Conservation (phyloP, 352 stramenopile species). For the Globisporangium uncinulatum region DNA sequence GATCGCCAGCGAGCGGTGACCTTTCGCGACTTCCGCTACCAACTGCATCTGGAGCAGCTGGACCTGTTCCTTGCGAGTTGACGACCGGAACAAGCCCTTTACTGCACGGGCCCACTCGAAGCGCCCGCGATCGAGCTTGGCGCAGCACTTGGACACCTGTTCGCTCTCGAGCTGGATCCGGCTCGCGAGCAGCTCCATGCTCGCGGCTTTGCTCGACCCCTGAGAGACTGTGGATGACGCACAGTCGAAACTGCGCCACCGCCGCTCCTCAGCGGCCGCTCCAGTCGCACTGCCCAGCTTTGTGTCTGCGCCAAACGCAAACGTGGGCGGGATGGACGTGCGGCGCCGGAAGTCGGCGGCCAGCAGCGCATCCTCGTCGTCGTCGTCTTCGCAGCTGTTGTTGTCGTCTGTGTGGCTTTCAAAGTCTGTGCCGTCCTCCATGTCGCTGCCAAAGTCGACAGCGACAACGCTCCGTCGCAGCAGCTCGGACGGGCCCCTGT, state of each 20-base stretch:
- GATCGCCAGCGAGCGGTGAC: slow-evolving; percentile 53
- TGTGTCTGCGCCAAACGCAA: slow-evolving; percentile 27
- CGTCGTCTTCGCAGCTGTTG: slow-evolving; percentile 19
- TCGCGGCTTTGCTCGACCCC: slow-evolving; percentile 19
- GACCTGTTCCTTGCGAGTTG: slow-evolving; percentile 45
- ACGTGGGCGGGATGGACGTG: slow-evolving; percentile 63
- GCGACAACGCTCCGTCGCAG: slow-evolving; percentile 14
- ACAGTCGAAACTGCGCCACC: slow-evolving; percentile 60
- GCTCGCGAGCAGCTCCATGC: slow-evolving; percentile 27
- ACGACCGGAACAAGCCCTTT: slow-evolving; percentile 29
- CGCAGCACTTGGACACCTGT: slow-evolving; percentile 32
- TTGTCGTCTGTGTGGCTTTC: slow-evolving; percentile 10
- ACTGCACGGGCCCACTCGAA: slow-evolving; percentile 46
- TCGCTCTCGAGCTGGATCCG: slow-evolving; percentile 53
- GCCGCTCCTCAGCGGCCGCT: slow-evolving; percentile 26
- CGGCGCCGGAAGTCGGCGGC: slow-evolving; percentile 30
- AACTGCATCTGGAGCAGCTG: slow-evolving; percentile 65
- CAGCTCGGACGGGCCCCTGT: slow-evolving; percentile 5
- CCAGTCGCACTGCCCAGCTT: slow-evolving; percentile 18
- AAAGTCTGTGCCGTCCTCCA: slow-evolving; percentile 5
- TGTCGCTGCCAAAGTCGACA: slow-evolving; percentile 3
- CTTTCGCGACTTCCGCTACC: slow-evolving; percentile 52
- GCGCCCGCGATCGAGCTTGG: slow-evolving; percentile 27
- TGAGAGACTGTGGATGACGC: slow-evolving; percentile 20
- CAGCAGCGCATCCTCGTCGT: slow-evolving; percentile 17